phyloP scores from a whole-genome alignment of 2,329 filamentous ascomycete genomes.

The Beauveria brongniartii region DNA sequence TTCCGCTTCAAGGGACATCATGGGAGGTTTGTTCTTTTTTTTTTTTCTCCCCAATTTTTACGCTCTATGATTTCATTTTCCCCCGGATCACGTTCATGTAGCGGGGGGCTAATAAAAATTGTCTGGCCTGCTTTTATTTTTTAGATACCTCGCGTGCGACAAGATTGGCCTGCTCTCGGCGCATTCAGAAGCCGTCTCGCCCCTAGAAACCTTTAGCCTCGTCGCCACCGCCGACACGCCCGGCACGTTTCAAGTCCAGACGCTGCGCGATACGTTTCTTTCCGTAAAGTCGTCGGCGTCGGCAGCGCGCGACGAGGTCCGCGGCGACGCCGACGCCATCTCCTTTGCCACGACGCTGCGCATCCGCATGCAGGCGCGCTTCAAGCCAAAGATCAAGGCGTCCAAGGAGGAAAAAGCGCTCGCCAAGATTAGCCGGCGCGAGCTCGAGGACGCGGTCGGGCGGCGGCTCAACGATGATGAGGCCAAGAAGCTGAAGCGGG shows the following conservation, averaged over 20 bases:
- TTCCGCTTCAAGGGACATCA: constrained; percentile 87
- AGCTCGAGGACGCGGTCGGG: constrained; percentile 76
- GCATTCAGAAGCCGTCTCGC: constrained; percentile 70
- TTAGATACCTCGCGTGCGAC: constrained; percentile 77
- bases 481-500: constrained; percentile 72
- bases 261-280: constrained; percentile 62
- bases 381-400: constrained; percentile 76
- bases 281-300: constrained; percentile 45
- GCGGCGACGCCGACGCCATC: constrained; percentile 64
- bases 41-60: too few species aligned
- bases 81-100: too few species aligned
- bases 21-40: constrained; percentile 50
- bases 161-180: constrained; percentile 73
- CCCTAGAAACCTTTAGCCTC: constrained; percentile 73
- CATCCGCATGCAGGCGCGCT: constrained; percentile 89
- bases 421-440: constrained; percentile 77
- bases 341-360: constrained; percentile 65
- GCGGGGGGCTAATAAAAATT: too few species aligned
- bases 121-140: not conserved
- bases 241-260: constrained; percentile 68
- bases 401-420: constrained; percentile 75
- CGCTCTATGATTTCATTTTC: too few species aligned
- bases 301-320: constrained; percentile 52
- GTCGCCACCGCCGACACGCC: constrained; percentile 56
- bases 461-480: constrained; percentile 75